Conservation (phyloP, 768 basidiomycete species). For the Agrocybe chaxingu region DNA sequence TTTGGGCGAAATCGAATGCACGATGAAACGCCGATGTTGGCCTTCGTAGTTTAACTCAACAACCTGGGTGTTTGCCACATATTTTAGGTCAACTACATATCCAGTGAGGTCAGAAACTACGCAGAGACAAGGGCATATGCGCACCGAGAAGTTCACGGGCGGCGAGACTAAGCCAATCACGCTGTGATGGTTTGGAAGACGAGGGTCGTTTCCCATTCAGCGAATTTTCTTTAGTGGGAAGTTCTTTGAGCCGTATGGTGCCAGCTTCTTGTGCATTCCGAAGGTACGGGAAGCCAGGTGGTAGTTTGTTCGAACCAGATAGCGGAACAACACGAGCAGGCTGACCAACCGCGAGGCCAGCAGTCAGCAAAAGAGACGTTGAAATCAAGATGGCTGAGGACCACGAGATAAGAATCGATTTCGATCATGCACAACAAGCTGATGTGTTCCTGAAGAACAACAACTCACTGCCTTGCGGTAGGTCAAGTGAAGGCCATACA, state of each 20-base stretch:
- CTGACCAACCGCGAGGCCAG: constrained; percentile 47
- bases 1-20: constrained; percentile 42
- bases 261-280: constrained; percentile 48
- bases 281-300: constrained; percentile 48
- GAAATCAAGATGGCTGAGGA: constrained; percentile 53
- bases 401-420: constrained; percentile 2
- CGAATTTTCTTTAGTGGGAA: constrained; percentile 17
- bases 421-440: constrained; percentile 10
- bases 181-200: constrained; percentile 27
- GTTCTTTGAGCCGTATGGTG: constrained; percentile 51
- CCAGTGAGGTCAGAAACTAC: constrained; percentile 8
- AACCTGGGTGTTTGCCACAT: constrained; percentile 57
- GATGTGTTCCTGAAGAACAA: constrained; percentile 10
- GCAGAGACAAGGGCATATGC: constrained; percentile 14
- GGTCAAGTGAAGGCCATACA: constrained; percentile 72
- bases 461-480: constrained; percentile 55
- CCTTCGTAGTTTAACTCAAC: constrained; percentile 68
- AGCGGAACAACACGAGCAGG: constrained; percentile 49
- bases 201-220: constrained; percentile 10
- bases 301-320: constrained; percentile 35
- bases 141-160: constrained; percentile 68
- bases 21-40: constrained; percentile 47
- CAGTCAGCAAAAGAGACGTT: constrained; percentile 58
- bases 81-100: constrained; percentile 60
- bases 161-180: constrained; percentile 67